Evolutionary conservation across 306 rosid genomes (phyloP), one percentile per base, ranked within the genome.

Genomic region (Ormosia emarginata): DNA sequence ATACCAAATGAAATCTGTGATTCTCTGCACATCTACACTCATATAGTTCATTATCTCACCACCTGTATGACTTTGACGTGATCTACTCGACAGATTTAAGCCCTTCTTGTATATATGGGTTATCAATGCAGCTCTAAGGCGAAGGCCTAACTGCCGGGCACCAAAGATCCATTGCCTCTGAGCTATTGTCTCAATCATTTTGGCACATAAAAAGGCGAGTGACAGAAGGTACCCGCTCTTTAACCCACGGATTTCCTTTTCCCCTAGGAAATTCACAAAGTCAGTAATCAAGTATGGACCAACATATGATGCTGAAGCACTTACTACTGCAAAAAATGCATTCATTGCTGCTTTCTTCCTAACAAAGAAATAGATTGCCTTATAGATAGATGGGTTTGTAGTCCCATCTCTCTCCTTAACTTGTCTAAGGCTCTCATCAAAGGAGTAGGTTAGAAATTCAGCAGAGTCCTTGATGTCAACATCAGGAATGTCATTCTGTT

Each of bases 121-220:
- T 81, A 92, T 92, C 86, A 95, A 63, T 12, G 98, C 94, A 1
- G 90, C 95, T 82, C 99, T 90, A 5, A 95, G 95, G 67, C 90
- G 93, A 53, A 93, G 97, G 78, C 99, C 98, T 71, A 93, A 85
- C n/a, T 88, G 97, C 36, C 98, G 91, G 18, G 99, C 99, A 13
- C 99, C 96, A 2, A 95, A 95, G 74, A 93, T 89, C 99, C 99
- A 93, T 62, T 95, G 99, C 81, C 99, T 93, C 56, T 95, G 98
- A 81, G 93, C 71, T 63, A 90, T 90, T 33, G 91, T 92, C 86
- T 93, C 99, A 29, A 95, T 75, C 89, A 86, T 87, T 80, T 93
- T 95, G 15, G 97, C 99, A 62, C 87, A 78, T 36, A 93, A 80
- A 78, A 95, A 95, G 6, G 82, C 92, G 36, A 95, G 78, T 17